A percentile compares a stretch with the other conserved stretches of the same genome.
Evolutionary conservation across 2,329 filamentous ascomycete species (phyloP).

Genomic region (Exophiala calicioides): DNA sequence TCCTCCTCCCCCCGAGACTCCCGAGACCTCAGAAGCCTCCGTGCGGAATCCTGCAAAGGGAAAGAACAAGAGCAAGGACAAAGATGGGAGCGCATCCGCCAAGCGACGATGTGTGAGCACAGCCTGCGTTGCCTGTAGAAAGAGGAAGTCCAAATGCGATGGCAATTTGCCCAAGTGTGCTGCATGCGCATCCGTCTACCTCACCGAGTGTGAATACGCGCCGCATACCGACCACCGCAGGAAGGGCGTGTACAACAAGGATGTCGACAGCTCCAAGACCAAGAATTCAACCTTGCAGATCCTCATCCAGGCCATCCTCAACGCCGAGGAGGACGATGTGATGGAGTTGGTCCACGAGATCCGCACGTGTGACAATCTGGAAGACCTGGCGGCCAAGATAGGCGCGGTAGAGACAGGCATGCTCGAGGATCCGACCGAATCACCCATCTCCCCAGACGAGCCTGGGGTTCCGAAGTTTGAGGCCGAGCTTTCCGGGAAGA

Average conservation of each 20-base stretch:
- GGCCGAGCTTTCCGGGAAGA: conserved; percentile 82
- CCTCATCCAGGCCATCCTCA: conserved; percentile 89
- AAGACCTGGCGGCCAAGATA: conserved; percentile 63
- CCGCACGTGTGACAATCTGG: conserved; percentile 76
- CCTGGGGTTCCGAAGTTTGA: conserved; percentile 57
- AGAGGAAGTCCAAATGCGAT: conserved; percentile 85
- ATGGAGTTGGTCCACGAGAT: conserved; percentile 80
- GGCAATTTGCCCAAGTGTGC: conserved; percentile 89
- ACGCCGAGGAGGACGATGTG: conserved; percentile 85
- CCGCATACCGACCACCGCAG: conserved; percentile 93
- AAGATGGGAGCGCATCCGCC: conserved; percentile 35
- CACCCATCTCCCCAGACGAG: conserved; percentile 37
- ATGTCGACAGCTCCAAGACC: conserved; percentile 84
- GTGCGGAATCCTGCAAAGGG: conserved; percentile 23
- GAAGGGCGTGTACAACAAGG: conserved; percentile 95
- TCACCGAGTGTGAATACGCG: conserved; percentile 79
- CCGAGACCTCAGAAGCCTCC: conserved; percentile 5
- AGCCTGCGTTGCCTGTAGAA: conserved; percentile 78
- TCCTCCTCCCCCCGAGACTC: neutral
- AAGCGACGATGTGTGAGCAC: conserved; percentile 81
- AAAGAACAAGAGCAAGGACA: conserved; percentile 37
- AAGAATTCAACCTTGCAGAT: conserved; percentile 85
- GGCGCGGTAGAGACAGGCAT: conserved; percentile 54
- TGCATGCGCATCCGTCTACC: conserved; percentile 91
- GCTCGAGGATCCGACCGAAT: conserved; percentile 40